Base-by-base conservation (phyloP, 2,329 filamentous ascomycete species). In the Xylariaceae sp. region DNA sequence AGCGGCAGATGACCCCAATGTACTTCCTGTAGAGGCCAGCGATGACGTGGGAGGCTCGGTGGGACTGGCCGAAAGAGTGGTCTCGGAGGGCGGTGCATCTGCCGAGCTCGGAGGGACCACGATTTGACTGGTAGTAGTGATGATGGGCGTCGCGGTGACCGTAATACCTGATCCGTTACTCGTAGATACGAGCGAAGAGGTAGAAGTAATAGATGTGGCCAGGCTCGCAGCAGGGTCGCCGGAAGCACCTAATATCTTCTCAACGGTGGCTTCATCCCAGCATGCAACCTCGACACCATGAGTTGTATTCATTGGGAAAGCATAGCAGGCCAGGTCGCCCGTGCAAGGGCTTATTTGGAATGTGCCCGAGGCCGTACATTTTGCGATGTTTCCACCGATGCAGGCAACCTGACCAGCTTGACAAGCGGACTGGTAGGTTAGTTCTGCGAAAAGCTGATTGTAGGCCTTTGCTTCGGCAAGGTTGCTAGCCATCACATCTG, bases 211-310 rank as follows among this genome's bases (percentile, higher is more conserved):
- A 24, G 41, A 34, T 29, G 36, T 40, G 34, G 36, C 18, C 17
- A 50, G 45, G 34, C 30, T 43, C 7, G 46, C 43, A 19, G 38
- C 15, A 17, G 37, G 30, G 2, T 47, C 47, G 17, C 42, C 41
- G 1, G 46, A 36, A 18, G 37, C 47, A 12, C 69, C 72, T 3
- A 81, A 59, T 7, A 76, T 61, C 3, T 52, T 56, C 32, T 62
- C 53, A 0, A 74, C 77, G 2, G 60, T 57, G 3, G 54, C 53
- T 9, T 59, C 51, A 37, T 71, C 60, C 19, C 64, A 62, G 46
- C 78, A 82, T 3, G 65, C 67, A 18, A 82, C 61, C 39, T 64
- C 55, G 9, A 77, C 72, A 3, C 75, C 77, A 0, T 53, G 52
- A 0, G 65, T 66, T 9, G 59, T 68, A 29, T 66, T 69, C 65